phyloP scores from a whole-genome alignment of 2,329 filamentous ascomycete genomes.

The Cladorrhinum sp. region DNA sequence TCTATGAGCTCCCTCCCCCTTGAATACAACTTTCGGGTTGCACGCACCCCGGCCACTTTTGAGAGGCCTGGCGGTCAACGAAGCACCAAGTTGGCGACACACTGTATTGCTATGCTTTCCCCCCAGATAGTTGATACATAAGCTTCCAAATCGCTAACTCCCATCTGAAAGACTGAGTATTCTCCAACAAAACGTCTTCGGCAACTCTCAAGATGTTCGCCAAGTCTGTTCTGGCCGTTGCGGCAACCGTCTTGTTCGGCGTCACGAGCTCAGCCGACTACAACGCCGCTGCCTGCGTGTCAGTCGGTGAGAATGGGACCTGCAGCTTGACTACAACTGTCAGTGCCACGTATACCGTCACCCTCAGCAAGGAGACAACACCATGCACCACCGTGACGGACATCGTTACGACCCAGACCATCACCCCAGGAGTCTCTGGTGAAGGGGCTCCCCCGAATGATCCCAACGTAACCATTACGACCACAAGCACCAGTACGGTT shows the following conservation, averaged over 20 bases:
- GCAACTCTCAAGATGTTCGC: neutral
- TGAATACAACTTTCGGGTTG: no score
- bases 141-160: neutral
- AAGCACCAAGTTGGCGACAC: no score
- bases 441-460: neutral
- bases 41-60: no score
- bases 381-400: neutral
- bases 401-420: neutral
- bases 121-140: neutral
- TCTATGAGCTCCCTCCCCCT: no score
- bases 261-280: neutral
- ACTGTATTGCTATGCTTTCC: no score
- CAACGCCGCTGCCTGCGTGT: neutral
- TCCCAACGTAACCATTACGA: neutral
- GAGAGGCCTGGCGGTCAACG: no score
- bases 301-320: neutral
- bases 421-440: neutral
- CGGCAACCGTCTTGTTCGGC: neutral
- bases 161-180: neutral
- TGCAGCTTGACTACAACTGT: neutral
- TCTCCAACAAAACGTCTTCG: neutral
- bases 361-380: neutral
- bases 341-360: neutral
- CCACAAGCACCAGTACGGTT: neutral
- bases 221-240: neutral